Conservation (phyloP, 192 early-diverging fungal genomes). For the Linnemannia hyalina region DNA sequence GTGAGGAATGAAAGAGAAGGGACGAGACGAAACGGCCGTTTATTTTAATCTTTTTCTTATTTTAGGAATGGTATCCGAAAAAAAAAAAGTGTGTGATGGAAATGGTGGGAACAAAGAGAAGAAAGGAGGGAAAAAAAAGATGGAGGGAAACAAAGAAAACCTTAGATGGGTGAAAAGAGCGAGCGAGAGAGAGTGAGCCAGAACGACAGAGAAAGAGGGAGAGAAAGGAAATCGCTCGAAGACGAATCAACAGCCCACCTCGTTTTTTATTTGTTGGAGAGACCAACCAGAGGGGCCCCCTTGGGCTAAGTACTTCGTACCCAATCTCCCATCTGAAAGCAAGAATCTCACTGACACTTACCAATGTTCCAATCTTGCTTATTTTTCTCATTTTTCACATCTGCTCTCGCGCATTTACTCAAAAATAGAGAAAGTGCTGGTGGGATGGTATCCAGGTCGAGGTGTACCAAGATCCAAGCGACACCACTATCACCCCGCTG, state of each 20-base stretch:
- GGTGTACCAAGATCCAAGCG: constrained; percentile 41
- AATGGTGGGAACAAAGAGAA: not conserved
- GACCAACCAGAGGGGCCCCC: not conserved
- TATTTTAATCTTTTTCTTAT: not conserved
- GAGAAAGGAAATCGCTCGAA: not conserved
- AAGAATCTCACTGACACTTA: not conserved
- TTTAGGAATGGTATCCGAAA: constrained; percentile 7
- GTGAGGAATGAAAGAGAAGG: not conserved
- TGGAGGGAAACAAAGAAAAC: not conserved
- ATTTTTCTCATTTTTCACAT: not conserved
- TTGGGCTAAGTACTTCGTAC: not conserved
- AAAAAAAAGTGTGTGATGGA: not conserved
- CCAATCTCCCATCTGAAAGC: not conserved
- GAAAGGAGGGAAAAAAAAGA: not conserved
- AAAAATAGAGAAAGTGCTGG: constrained; percentile 79
- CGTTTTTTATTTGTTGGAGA: not conserved
- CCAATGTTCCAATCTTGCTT: not conserved
- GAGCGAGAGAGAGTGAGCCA: not conserved
- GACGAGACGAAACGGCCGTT: not conserved
- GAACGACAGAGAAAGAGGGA: not conserved
- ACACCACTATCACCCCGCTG: constrained; percentile 38
- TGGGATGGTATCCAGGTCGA: constrained; percentile 83
- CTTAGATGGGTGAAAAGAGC: not conserved
- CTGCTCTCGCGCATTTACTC: not conserved
- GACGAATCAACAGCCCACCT: not conserved